Base-by-base conservation (phyloP, 345 rosid species). In the Streptanthus diversifolius region DNA sequence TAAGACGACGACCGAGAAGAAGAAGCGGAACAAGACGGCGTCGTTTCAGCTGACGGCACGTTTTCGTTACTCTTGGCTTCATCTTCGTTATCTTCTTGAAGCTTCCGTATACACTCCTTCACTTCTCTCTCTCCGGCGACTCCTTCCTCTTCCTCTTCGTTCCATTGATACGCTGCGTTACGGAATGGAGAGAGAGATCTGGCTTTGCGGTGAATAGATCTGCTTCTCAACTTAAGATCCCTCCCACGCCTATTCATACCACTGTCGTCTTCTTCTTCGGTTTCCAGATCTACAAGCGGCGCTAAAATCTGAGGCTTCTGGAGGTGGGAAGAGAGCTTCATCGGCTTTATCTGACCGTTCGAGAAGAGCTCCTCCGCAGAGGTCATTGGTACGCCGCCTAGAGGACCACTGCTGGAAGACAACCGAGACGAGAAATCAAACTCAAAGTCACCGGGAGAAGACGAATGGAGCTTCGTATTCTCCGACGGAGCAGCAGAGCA, bases 351-450 rank as follows among this genome's bases (percentile, higher is more conserved):
- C 87, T 87, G 83, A 9, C 99, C 99, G 71, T 95, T 86, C 8
- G 86, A 77, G 85, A 91, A 91, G 24, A 91, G 78, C 82, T 91
- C 99, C 64, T 95, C 99, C 1, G 99, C 99, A 0, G 98, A 95
- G 49, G 83, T 87, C 97, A 95, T 93, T 1, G 95, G 84, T 49
- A 89, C 88, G 10, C 80, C 54, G 77, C 83, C 70, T 3, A 77
- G 10, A 4, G 80, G 73, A 72, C 77, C 80, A 45, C 87, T 84
- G 63, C 81, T 25, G 0, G 80, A 72, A 54, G 79, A 63, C 80
- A 79, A 62, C 10, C 88, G 78, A 1, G 92, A 88, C n/a, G 91
- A 85, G 85, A 92, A 90, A 68, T 90, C 98, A 53, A 95, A 95
- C 87, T 90, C 97, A 62, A 77, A 84, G 37, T 90, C 96, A 8